A percentile compares a stretch with the other conserved stretches of the same genome.
phyloP scores from a whole-genome alignment of 176 grass and related monocot genomes.

The Eragrostis nindensis region DNA sequence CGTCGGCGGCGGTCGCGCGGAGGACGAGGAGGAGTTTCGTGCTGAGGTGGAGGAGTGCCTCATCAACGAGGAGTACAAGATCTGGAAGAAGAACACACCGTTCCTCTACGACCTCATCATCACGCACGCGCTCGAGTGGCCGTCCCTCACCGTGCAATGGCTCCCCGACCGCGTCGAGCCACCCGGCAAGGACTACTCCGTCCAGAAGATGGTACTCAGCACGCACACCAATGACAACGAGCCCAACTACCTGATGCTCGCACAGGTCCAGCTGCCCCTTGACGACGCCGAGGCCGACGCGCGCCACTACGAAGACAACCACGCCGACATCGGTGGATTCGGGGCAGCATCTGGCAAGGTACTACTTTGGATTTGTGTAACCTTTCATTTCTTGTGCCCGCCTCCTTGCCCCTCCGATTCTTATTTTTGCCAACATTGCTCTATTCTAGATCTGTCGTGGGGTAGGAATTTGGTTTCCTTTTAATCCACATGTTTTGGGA shows the following conservation, averaged over 20 bases:
- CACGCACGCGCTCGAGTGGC: conserved; percentile 94
- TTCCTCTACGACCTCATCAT: too few relatives aligned
- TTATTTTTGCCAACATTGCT: not conserved
- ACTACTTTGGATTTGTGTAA: not conserved
- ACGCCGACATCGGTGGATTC: conserved; percentile 76
- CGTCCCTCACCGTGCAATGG: conserved; percentile 95
- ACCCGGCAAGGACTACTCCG: conserved; percentile 82
- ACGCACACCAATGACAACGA: conserved; percentile 94
- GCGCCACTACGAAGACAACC: conserved; percentile 79
- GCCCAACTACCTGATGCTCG: conserved; percentile 96
- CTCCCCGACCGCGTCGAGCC: conserved; percentile 84
- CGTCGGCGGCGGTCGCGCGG: too few relatives aligned
- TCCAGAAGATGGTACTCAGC: conserved; percentile 92
- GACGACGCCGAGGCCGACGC: conserved; percentile 87
- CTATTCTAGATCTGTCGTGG: not conserved
- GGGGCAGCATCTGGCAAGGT: conserved; percentile 73
- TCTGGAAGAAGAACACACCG: too few relatives aligned
- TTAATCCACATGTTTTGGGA: not conserved
- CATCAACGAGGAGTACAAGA: too few relatives aligned
- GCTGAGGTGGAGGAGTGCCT: too few relatives aligned
- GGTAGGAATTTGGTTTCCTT: not conserved
- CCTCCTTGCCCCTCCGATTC: too few relatives aligned
- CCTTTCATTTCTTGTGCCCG: not conserved
- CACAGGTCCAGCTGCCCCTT: conserved; percentile 83
- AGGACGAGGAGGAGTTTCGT: too few relatives aligned